phyloP scores from a whole-genome alignment of 2,329 filamentous ascomycete species.

The Aspergillus tubingensis region DNA sequence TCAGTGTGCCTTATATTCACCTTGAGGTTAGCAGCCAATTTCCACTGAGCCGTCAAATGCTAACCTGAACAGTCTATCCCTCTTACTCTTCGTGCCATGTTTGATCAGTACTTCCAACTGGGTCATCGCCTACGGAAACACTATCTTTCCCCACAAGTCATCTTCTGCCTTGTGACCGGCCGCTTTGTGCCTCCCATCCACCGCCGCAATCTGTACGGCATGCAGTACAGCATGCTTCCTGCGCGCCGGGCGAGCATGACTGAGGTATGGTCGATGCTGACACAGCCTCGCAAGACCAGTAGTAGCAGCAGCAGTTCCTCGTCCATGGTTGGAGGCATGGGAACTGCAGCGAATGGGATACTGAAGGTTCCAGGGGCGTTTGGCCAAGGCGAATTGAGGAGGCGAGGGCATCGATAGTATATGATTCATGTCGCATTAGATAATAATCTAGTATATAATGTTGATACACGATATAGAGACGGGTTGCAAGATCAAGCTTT shows the following conservation, averaged over 20 bases:
- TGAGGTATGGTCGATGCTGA: slow-evolving; percentile 81
- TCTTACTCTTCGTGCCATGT: slow-evolving; percentile 88
- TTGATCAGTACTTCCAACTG: slow-evolving; percentile 95
- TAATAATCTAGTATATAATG: slow-evolving; percentile 13
- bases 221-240: slow-evolving; percentile 98
- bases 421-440: neutral
- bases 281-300: slow-evolving; percentile 44
- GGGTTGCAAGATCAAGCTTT: neutral
- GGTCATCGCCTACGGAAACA: slow-evolving; percentile 90
- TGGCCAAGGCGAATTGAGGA: slow-evolving; percentile 33
- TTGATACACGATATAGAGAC: neutral
- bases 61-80: slow-evolving; percentile 70
- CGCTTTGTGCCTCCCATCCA: slow-evolving; percentile 95
- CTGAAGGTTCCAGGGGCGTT: slow-evolving; percentile 38
- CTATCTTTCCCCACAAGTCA: slow-evolving; percentile 85
- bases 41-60: neutral
- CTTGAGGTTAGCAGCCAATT: slow-evolving; percentile 66
- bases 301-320: slow-evolving; percentile 27
- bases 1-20: slow-evolving; percentile 78
- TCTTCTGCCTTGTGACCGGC: slow-evolving; percentile 84
- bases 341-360: slow-evolving; percentile 28
- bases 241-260: slow-evolving; percentile 74
- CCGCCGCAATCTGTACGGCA: slow-evolving; percentile 87
- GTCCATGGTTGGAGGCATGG: slow-evolving; percentile 28
- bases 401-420: slow-evolving; percentile 38